Conservation (phyloP, 1,284 basidiomycete genomes). For the Leccinum proliferum region DNA sequence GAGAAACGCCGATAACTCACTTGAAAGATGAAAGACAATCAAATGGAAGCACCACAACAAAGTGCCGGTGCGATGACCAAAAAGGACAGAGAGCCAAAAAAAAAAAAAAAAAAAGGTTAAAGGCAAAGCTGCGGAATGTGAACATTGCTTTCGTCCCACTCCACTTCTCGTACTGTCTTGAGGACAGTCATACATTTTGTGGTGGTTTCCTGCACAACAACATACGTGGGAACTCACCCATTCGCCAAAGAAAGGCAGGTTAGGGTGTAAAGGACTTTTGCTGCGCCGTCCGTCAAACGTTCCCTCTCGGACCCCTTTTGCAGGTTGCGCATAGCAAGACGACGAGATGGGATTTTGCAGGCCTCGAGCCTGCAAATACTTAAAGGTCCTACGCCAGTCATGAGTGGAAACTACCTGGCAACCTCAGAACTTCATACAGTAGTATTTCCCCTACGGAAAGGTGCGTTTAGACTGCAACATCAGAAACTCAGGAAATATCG, state of each 20-base stretch:
- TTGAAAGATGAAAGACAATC: background rate
- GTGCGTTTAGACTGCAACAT: background rate
- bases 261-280: too few relatives aligned
- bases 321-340: too few relatives aligned
- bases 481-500: constrained; percentile 1
- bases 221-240: too few relatives aligned
- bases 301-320: too few relatives aligned
- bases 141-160: background rate
- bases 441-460: constrained; percentile 66
- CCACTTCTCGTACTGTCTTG: background rate
- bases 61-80: background rate
- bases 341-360: too few relatives aligned
- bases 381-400: constrained; percentile 51
- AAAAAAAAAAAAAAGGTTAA: background rate
- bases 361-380: too few relatives aligned
- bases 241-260: too few relatives aligned
- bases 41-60: constrained; percentile 2
- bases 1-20: background rate
- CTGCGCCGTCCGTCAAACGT: too few relatives aligned
- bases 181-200: background rate
- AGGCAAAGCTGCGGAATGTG: background rate
- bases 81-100: background rate
- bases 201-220: background rate
- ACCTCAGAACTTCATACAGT: constrained; percentile 40
- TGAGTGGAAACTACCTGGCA: constrained; percentile 3